Evolutionary conservation across 768 basidiomycete species (phyloP), one percentile per base, ranked within the genome.

Genomic region (Amanita rimosa): DNA sequence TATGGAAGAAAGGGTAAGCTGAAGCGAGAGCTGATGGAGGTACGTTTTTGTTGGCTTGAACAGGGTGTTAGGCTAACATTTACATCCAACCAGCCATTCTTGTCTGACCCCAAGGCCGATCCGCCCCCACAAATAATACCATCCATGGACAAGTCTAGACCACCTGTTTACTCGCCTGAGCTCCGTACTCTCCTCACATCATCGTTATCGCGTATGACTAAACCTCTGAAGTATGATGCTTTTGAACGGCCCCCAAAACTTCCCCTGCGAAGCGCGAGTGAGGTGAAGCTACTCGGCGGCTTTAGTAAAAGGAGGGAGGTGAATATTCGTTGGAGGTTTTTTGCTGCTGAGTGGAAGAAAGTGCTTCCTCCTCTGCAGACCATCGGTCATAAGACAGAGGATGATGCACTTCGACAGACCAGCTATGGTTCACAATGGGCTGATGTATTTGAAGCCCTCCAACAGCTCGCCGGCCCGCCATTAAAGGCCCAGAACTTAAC

Each of bases 1-100:
- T 91, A 88, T 62, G 87, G 86, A 26, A 71, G 87, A 51, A 78
- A 76, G 54, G 87, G 87, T 19, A 82, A 74, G 57, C 62, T 91
- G 13, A 77, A 71, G 56, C 74, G 76, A 65, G 83, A 88, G 55
- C 61, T 89, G 37, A 65, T 88, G 62, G 61, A 81, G 67, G 87
- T 86, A 54, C 21, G 17, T 49, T 45, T n/a, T 14, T 34, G 22
- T 39, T 17, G 44, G 45, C 14, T 3, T 41, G 17, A 45, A 38
- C 46, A 40, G 44, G 48, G 24, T 24, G 34, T 27, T 42, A 49
- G 34, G 14, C n/a, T n/a, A n/a, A n/a, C n/a, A n/a, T 9, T 38
- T 37, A 24, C 22, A 21, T 19, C 26, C 46, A 46, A 19, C 27
- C 39, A 89, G 85, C 76, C 80, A 33, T 59, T 85, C 31, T 64